Evolutionary conservation across 2,329 filamentous ascomycete genomes (phyloP).

Genomic region (Epichloe uncinata): DNA sequence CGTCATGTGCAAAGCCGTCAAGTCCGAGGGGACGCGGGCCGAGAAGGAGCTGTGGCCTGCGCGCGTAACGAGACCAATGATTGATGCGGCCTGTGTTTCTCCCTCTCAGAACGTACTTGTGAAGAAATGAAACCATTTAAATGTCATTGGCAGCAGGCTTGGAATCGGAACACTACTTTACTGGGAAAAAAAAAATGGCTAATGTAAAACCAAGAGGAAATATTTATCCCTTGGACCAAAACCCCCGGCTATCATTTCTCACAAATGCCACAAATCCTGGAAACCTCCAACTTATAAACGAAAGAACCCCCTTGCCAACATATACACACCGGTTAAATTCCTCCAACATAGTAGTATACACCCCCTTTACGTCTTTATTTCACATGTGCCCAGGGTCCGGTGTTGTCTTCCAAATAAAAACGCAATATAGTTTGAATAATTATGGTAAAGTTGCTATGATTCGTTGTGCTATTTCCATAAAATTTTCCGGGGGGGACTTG

Average conservation of each 20-base stretch:
- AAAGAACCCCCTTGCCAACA: not conserved
- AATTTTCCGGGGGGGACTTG: not conserved
- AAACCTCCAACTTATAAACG: too few relatives aligned
- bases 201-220: too few relatives aligned
- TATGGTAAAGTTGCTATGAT: not conserved
- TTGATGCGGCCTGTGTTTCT: not conserved
- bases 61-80: not conserved
- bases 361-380: too few relatives aligned
- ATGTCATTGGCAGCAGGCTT: too few relatives aligned
- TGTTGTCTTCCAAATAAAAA: not conserved
- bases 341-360: too few relatives aligned
- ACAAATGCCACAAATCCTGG: too few relatives aligned
- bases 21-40: not conserved
- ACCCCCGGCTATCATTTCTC: too few relatives aligned
- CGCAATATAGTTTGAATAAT: not conserved
- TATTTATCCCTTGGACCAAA: too few relatives aligned
- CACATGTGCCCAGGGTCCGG: not conserved
- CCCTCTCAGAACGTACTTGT: too few relatives aligned
- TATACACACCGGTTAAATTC: not conserved
- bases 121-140: too few relatives aligned
- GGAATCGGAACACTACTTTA: too few relatives aligned
- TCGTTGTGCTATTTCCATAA: not conserved
- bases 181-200: too few relatives aligned
- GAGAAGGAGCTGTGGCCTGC: not conserved
- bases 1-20: not conserved